phyloP scores from a whole-genome alignment of 345 rosid species.

The Lepidium sativum region DNA sequence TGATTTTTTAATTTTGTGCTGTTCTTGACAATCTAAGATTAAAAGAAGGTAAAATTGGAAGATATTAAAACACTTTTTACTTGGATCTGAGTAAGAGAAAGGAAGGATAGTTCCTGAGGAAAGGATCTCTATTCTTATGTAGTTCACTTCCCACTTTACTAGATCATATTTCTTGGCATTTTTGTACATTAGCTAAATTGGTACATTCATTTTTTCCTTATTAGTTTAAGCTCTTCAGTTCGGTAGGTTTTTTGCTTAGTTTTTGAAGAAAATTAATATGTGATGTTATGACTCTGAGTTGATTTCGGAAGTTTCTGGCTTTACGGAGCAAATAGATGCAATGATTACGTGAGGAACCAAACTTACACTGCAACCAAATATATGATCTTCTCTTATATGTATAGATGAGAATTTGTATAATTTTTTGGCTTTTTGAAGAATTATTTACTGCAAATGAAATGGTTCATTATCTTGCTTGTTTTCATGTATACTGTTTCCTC shows the following conservation, averaged over 20 bases:
- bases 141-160: not conserved
- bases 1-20: not conserved
- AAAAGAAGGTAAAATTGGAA: not conserved
- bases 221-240: not conserved
- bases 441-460: not conserved
- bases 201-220: not conserved
- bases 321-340: too few relatives aligned
- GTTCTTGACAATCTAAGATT: not conserved
- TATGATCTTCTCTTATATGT: not conserved
- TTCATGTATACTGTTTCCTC: not conserved
- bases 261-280: not conserved
- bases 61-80: not conserved
- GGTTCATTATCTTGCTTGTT: not conserved
- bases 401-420: not conserved
- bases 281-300: not conserved
- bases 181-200: not conserved
- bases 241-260: not conserved
- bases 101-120: not conserved
- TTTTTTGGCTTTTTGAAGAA: not conserved
- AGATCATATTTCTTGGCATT: not conserved
- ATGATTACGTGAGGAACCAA: not conserved
- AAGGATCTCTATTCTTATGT: not conserved
- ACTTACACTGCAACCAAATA: not conserved
- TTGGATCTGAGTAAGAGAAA: constrained; percentile 6
- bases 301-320: not conserved